Evolutionary conservation across 139 green algal species (phyloP).

Genomic region (Chloropicon primus): DNA sequence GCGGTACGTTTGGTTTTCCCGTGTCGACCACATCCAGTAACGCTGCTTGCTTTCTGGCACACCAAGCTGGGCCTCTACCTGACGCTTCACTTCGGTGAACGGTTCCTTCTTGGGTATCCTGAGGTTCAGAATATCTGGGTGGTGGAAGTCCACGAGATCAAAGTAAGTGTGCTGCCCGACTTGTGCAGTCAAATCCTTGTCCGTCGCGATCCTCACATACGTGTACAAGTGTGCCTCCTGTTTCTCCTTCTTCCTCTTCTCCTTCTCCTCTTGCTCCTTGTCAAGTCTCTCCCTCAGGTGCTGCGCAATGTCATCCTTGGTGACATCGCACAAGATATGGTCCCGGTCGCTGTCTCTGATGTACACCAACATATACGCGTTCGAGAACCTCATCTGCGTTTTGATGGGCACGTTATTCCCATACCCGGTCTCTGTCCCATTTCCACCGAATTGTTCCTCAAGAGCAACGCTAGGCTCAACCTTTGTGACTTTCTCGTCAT

Average conservation of each 20-base stretch:
- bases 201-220: slow-evolving; percentile 34
- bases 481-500: slow-evolving; percentile 81
- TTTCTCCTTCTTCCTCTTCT: slow-evolving; percentile 42
- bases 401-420: slow-evolving; percentile 13
- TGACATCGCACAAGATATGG: slow-evolving; percentile 60
- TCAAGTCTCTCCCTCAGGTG: slow-evolving; percentile 48
- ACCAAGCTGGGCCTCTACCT: slow-evolving; percentile 45
- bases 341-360: slow-evolving; percentile 72
- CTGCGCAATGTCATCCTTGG: slow-evolving; percentile 59
- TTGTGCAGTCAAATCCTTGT: slow-evolving; percentile 35
- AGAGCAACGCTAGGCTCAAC: slow-evolving; percentile 53
- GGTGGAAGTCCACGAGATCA: slow-evolving; percentile 80
- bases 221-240: slow-evolving; percentile 86
- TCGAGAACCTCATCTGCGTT: slow-evolving; percentile 38
- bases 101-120: slow-evolving; percentile 58
- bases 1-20: slow-evolving; percentile 68
- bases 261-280: slow-evolving; percentile 54
- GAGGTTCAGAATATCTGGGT: slow-evolving; percentile 38
- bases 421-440: slow-evolving; percentile 12
- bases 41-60: slow-evolving; percentile 63
- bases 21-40: slow-evolving; percentile 71
- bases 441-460: slow-evolving; percentile 83
- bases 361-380: slow-evolving; percentile 99
- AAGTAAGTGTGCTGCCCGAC: slow-evolving; percentile 60
- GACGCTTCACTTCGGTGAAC: slow-evolving; percentile 28